Percentiles rank a stretch among this genome's conserved stretches.
Conservation (phyloP, 257 asterid genomes). For the Nicotiana knightiana region DNA sequence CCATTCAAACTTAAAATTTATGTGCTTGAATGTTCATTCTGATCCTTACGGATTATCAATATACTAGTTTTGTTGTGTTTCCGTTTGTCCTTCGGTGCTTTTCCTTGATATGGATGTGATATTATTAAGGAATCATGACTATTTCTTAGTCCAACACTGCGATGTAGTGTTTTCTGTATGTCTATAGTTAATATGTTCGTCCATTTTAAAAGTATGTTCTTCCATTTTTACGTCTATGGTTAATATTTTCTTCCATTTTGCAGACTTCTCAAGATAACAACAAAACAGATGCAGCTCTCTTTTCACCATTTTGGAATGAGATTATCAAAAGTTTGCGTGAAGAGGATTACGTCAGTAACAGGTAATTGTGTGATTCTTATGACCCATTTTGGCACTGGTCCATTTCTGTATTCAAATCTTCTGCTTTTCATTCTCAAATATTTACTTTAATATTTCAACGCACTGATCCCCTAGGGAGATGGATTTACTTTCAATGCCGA, state of each 20-base stretch:
- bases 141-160: not conserved
- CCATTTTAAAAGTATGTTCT: not conserved
- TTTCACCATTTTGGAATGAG: constrained; percentile 98
- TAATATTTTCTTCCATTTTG: constrained; percentile 14
- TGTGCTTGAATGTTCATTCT: not conserved
- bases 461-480: constrained; percentile 57
- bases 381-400: not conserved
- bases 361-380: constrained; percentile 38
- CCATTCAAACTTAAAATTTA: not conserved
- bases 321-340: constrained; percentile 91
- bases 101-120: not conserved
- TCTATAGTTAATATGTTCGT: constrained; percentile 5
- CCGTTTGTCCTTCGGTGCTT: not conserved
- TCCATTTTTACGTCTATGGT: not conserved
- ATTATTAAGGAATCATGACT: not conserved
- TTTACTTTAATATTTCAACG: not conserved
- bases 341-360: constrained; percentile 89
- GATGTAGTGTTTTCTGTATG: not conserved
- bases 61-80: not conserved
- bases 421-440: not conserved
- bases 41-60: not conserved
- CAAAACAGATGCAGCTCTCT: constrained; percentile 73
- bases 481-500: constrained; percentile 98
- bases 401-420: not conserved
- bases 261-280: constrained; percentile 57